phyloP scores from a whole-genome alignment of 257 asterid genomes.

The Pogostemon cablin region DNA sequence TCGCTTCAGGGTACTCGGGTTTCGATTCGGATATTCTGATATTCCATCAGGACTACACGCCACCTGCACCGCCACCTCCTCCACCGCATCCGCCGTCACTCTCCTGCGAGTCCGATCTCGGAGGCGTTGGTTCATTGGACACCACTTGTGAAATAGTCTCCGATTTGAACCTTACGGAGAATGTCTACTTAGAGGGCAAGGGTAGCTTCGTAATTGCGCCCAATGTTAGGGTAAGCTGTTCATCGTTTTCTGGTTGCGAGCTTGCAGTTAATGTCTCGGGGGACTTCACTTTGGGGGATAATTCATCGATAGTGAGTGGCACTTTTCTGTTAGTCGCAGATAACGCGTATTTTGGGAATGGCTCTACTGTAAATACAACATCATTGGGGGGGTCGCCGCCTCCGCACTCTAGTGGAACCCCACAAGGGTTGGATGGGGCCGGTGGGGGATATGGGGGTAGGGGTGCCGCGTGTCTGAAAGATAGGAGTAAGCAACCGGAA shows the following conservation, averaged over 20 bases:
- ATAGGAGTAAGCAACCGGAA: conserved; percentile 69
- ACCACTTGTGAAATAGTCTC: conserved; percentile 82
- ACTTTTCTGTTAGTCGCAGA: conserved; percentile 62
- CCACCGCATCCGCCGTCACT: conserved; percentile 96
- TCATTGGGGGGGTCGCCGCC: conserved; percentile 88
- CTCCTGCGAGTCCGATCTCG: conserved; percentile 79
- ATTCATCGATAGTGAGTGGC: conserved; percentile 59
- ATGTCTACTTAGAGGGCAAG: conserved; percentile 78
- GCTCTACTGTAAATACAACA: conserved; percentile 76
- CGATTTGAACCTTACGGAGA: conserved; percentile 57
- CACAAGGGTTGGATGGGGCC: conserved; percentile 82
- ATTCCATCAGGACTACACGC: conserved; percentile 90
- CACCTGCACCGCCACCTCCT: conserved; percentile 99
- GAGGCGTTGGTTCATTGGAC: conserved; percentile 94
- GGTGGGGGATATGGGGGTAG: conserved; percentile 99
- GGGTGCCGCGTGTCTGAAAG: conserved; percentile 88
- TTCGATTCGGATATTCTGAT: conserved; percentile 53
- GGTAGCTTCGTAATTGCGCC: conserved; percentile 78
- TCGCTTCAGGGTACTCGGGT: conserved; percentile 38
- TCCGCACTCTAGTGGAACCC: conserved; percentile 91
- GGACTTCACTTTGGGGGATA: conserved; percentile 66
- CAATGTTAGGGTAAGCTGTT: conserved; percentile 68
- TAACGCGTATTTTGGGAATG: conserved; percentile 63
- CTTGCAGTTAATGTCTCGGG: conserved; percentile 74
- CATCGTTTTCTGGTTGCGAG: conserved; percentile 76